A percentile compares a stretch with the other conserved stretches of the same genome.
These are phyloP conservation scores for Thozetella sp. DNA, from an alignment of 495 filamentous ascomycete species.

Conservation along the genomic window DNA sequence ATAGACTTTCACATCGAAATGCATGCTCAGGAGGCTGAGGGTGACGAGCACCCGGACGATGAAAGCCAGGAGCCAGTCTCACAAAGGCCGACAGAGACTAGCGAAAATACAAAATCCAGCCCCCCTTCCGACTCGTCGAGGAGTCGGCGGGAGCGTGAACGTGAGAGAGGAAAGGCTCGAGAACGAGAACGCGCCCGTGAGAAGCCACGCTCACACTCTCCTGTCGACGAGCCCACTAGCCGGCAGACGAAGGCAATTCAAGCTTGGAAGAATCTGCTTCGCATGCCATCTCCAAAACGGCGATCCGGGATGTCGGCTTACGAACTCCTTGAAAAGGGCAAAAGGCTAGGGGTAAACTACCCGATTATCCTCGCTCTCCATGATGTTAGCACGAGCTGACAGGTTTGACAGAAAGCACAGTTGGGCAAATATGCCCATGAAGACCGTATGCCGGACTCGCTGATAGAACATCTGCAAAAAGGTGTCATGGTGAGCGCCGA, in stretches of 20 bases:
- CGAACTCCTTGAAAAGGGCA: slow-evolving; percentile 11
- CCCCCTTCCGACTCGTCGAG: neutral
- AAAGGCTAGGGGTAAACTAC: slow-evolving; percentile 26
- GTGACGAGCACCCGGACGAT: slow-evolving; percentile 32
- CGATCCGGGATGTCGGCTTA: slow-evolving; percentile 1
- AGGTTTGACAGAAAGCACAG: slow-evolving; percentile 49
- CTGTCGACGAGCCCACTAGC: neutral
- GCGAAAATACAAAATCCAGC: neutral
- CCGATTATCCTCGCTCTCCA: no score
- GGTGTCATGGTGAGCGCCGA: slow-evolving; percentile 57
- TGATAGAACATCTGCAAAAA: slow-evolving; percentile 67
- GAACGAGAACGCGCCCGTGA: neutral
- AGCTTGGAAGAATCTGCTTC: slow-evolving; percentile 22
- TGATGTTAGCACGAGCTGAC: slow-evolving; percentile 1
- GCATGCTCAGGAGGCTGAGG: slow-evolving; percentile 64
- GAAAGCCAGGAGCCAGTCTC: slow-evolving; percentile 7
- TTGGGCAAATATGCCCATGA: slow-evolving; percentile 88
- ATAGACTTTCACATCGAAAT: slow-evolving; percentile 75
- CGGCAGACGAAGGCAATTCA: slow-evolving; percentile 22
- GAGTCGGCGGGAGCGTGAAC: neutral
- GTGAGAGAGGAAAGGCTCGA: neutral
- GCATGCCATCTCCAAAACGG: slow-evolving; percentile 19
- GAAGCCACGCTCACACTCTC: neutral
- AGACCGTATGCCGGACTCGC: slow-evolving; percentile 82
- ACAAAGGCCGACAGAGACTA: neutral